Evolutionary conservation across 352 stramenopile genomes (phyloP), one percentile per base, ranked within the genome.

Genomic region (Thalassiosira ordinaria): DNA sequence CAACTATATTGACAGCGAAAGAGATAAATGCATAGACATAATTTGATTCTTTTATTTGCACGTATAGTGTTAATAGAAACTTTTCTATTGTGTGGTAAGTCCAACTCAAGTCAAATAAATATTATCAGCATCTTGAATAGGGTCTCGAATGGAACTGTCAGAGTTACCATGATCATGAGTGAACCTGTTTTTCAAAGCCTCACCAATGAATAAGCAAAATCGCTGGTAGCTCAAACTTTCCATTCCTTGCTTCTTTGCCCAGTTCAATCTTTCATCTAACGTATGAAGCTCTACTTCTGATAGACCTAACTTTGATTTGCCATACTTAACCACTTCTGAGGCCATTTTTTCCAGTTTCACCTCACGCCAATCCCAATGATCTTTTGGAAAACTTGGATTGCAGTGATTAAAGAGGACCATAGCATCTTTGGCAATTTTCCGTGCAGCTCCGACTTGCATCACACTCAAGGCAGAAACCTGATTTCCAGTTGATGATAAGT

Each of bases 201-300:
- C 74, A 47, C 68, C 65, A 60, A 87, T 69, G 41, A 74, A 81
- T 9, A 87, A 33, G 59, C 74, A 87, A 57, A 84, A 84, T 59
- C 74, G 63, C 55, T 74, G 82, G 60, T 74, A 84, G 35, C 67
- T 78, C 7, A 87, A 53, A 9, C 18, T 37, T 39, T 49, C 33
- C 37, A 66, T 79, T 37, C 59, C 14, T n/a, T n/a, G n/a, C 24
- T 31, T 66, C 47, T 55, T 76, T 39, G 69, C 51, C 69, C 53
- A 72, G 9, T 57, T 44, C 11, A 76, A 68, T 27, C 61, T 60
- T 11, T 66, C 20, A 14, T 49, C 1, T 52, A 76, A 66, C 49
- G 22, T 75, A 31, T 75, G 20, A 0, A 71, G 24, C 46, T 82
- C 73, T 18, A 33, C 22, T n/a, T 61, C 26, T 47, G 73, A 65